Evolutionary conservation across 2,329 filamentous ascomycete genomes (phyloP).

Genomic region (Zalaria obscura): DNA sequence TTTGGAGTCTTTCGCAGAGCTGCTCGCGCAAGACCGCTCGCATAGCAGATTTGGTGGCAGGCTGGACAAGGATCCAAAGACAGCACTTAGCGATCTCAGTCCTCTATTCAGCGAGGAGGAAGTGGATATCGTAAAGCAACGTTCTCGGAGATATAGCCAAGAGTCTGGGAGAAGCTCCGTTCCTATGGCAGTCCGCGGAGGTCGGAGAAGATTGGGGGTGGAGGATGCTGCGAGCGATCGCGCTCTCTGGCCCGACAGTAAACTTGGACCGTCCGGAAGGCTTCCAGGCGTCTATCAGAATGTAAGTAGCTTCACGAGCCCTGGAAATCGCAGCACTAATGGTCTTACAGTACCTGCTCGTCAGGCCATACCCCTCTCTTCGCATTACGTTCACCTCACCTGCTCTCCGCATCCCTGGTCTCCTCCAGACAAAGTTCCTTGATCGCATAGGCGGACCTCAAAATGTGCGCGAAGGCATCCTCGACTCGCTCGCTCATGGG

Average conservation of each 20-base stretch:
- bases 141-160: slow-evolving; percentile 7
- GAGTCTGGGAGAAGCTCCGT: slow-evolving; percentile 6
- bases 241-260: slow-evolving; percentile 15
- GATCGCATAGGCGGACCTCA: slow-evolving; percentile 27
- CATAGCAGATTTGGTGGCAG: slow-evolving; percentile 12
- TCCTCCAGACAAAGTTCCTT: slow-evolving; percentile 36
- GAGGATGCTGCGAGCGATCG: slow-evolving; percentile 13
- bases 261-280: slow-evolving; percentile 17
- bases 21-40: slow-evolving; percentile 17
- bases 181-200: background rate
- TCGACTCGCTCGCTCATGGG: slow-evolving; percentile 23
- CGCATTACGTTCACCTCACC: slow-evolving; percentile 57
- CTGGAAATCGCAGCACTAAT: background rate
- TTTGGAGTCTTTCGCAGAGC: slow-evolving; percentile 20
- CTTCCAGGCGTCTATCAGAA: slow-evolving; percentile 24
- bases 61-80: slow-evolving; percentile 10
- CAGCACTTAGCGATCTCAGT: slow-evolving; percentile 15
- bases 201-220: slow-evolving; percentile 15
- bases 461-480: slow-evolving; percentile 22
- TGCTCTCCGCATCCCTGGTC: slow-evolving; percentile 50
- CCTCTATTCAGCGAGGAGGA: slow-evolving; percentile 18
- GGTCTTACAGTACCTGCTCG: slow-evolving; percentile 40
- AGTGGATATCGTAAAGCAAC: slow-evolving; percentile 15
- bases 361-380: slow-evolving; percentile 51
- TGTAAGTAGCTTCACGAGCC: slow-evolving; percentile 6